Evolutionary conservation across 2,329 filamentous ascomycete genomes (phyloP).

Genomic region (Penicillium sp.): DNA sequence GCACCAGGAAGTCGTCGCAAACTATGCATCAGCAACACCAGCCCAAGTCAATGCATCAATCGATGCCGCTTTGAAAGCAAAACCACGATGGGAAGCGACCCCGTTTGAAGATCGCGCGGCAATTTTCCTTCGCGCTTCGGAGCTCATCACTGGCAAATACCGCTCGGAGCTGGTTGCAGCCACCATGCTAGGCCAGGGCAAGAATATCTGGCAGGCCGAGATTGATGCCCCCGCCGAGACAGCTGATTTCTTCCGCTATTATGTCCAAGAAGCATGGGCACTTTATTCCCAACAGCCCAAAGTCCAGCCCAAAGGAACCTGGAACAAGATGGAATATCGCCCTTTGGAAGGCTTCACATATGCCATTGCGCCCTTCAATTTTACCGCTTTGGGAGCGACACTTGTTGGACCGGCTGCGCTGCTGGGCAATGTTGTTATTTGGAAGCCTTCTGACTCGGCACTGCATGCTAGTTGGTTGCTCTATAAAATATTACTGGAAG

Average conservation of each 20-base stretch:
- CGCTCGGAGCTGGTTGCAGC: constrained; percentile 91
- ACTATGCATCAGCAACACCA: constrained; percentile 24
- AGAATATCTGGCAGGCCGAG: constrained; percentile 96
- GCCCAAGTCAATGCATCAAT: constrained; percentile 21
- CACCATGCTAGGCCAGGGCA: constrained; percentile 92
- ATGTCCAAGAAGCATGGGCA: constrained; percentile 87
- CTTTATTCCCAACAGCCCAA: constrained; percentile 81
- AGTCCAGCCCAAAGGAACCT: constrained; percentile 77
- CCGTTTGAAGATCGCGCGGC: constrained; percentile 87
- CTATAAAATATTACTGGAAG: constrained; percentile 84
- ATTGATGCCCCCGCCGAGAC: constrained; percentile 90
- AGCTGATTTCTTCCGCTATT: constrained; percentile 84
- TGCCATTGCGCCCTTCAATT: constrained; percentile 90
- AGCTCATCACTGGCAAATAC: constrained; percentile 84
- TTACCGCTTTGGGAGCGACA: constrained; percentile 88
- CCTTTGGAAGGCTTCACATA: constrained; percentile 92
- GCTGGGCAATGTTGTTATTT: constrained; percentile 89
- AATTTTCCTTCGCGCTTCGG: constrained; percentile 89
- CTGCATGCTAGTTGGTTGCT: constrained; percentile 84
- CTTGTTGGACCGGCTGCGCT: constrained; percentile 76
- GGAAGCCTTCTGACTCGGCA: constrained; percentile 86
- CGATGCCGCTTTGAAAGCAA: constrained; percentile 22
- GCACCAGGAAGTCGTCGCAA: constrained; percentile 27
- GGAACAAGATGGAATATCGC: constrained; percentile 86
- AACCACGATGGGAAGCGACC: constrained; percentile 68